Conservation (phyloP, 495 filamentous ascomycete genomes). For the Jackrogersella multiformis region DNA sequence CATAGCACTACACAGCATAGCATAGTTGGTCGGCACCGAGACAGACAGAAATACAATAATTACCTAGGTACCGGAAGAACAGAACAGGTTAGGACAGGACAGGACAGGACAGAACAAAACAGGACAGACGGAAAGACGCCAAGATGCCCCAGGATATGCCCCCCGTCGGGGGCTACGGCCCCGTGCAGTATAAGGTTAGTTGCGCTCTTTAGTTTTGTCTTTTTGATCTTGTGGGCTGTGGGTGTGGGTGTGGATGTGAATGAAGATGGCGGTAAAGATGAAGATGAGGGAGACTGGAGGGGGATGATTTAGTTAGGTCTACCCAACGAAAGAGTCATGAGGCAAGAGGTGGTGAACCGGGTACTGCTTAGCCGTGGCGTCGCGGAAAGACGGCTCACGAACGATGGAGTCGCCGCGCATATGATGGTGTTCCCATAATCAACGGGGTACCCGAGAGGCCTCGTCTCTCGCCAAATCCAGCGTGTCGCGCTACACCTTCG, state of each 20-base stretch:
- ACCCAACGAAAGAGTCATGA: neutral
- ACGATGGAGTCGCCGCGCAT: neutral
- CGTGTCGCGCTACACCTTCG: too few species aligned
- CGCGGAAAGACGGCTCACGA: neutral
- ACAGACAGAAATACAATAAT: neutral
- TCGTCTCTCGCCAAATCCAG: neutral
- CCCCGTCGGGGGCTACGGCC: conserved; percentile 89
- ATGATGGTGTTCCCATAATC: neutral
- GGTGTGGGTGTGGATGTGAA: neutral
- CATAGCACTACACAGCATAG: too few species aligned
- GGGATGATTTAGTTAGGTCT: neutral
- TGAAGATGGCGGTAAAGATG: neutral
- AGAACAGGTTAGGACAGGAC: too few species aligned
- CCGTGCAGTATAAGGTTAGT: conserved; percentile 93
- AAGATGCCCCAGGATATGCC: conserved; percentile 89
- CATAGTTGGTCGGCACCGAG: too few species aligned
- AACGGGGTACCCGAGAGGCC: neutral
- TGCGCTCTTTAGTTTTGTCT: neutral
- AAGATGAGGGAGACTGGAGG: neutral
- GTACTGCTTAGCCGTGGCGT: neutral
- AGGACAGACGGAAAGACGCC: conserved; percentile 37
- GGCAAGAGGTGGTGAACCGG: too few species aligned
- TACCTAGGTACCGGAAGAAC: too few species aligned
- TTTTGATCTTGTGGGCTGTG: neutral
- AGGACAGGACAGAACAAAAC: neutral